Percentiles rank a stretch among this genome's conserved stretches.
These are phyloP conservation scores for Glycine soja DNA, from an alignment of 306 rosid species.

Conservation along the genomic window DNA sequence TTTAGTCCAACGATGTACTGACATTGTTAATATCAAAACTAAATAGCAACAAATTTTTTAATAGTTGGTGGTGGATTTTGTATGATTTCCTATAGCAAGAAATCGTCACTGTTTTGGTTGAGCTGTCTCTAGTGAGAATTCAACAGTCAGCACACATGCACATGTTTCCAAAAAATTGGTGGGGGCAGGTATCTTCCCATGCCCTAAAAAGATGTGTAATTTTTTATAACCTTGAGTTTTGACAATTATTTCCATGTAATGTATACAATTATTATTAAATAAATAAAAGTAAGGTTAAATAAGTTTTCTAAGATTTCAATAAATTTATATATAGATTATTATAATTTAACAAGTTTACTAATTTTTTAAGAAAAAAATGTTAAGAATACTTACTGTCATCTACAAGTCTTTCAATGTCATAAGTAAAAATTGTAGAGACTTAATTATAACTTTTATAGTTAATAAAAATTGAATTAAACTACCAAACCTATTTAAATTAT, in stretches of 20 bases:
- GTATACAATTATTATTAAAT: no score
- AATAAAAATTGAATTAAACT: background rate
- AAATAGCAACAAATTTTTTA: background rate
- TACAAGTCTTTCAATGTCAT: background rate
- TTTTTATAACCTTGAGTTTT: no score
- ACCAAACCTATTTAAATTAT: background rate
- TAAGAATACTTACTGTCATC: no score
- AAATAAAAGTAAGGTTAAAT: no score
- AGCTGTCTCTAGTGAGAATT: background rate
- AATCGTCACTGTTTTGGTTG: background rate
- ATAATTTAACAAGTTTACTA: no score
- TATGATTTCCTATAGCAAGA: background rate
- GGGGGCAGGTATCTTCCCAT: background rate
- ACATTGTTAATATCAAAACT: background rate
- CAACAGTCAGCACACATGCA: constrained; percentile 1
- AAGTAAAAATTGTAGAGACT: background rate
- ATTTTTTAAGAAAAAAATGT: no score
- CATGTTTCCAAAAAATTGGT: background rate
- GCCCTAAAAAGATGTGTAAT: background rate
- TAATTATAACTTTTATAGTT: no score
- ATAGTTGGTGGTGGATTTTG: background rate
- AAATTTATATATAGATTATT: no score
- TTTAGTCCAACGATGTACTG: background rate
- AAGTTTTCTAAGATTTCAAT: background rate
- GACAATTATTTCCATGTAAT: no score